Percentiles rank a stretch among this genome's conserved stretches.
Evolutionary conservation across 1,284 basidiomycete genomes (phyloP).

Genomic region (Athelia sp.): DNA sequence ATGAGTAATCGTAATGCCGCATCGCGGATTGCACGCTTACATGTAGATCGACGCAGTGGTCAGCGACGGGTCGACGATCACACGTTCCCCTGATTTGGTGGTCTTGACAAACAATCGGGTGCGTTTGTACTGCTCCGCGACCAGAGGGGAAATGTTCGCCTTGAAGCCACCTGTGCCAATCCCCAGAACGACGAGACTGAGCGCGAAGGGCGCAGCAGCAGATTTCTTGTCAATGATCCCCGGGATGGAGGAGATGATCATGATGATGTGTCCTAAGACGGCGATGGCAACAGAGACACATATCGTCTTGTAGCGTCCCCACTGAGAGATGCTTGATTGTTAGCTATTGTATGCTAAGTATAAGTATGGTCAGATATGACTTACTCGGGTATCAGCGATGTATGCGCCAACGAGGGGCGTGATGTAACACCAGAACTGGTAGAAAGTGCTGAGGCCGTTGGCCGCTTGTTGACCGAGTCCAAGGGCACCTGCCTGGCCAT

Average conservation of each 20-base stretch:
- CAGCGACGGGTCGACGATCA: conserved; percentile 76
- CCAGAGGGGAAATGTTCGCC: conserved; percentile 72
- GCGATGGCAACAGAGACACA: conserved; percentile 50
- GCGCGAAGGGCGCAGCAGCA: conserved; percentile 57
- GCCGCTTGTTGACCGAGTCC: conserved; percentile 60
- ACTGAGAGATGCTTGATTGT: conserved; percentile 13
- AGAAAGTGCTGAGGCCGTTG: conserved; percentile 65
- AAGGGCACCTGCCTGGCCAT: conserved; percentile 68
- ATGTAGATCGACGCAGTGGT: conserved; percentile 73
- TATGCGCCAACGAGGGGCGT: conserved; percentile 67
- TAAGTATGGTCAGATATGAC: background rate
- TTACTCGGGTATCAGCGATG: conserved; percentile 58
- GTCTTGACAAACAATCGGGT: conserved; percentile 51
- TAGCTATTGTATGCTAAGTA: too few species aligned
- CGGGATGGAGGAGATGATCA: conserved; percentile 70
- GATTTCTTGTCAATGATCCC: conserved; percentile 58
- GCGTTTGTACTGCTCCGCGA: conserved; percentile 72
- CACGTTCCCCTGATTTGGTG: conserved; percentile 62
- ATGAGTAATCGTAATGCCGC: too few species aligned
- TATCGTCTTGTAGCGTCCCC: conserved; percentile 75
- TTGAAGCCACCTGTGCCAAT: conserved; percentile 77
- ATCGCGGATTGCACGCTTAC: too few species aligned
- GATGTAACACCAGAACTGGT: conserved; percentile 59
- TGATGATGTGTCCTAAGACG: conserved; percentile 67
- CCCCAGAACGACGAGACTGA: conserved; percentile 69